Conservation (phyloP, 768 basidiomycete genomes). For the button mushroom (Agaricus bisporus) region DNA sequence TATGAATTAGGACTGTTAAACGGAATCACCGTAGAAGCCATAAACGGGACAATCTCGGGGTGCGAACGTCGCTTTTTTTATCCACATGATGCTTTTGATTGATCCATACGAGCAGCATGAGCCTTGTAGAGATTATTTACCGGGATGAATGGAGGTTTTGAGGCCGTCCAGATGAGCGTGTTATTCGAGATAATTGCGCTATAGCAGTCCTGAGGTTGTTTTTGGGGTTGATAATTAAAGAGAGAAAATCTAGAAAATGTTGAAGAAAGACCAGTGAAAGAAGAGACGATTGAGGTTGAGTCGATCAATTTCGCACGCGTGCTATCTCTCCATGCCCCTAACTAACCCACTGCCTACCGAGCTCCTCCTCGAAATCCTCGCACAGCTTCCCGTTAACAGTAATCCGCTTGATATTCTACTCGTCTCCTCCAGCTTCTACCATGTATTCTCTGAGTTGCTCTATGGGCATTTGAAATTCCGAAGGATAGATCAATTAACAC, state of each 20-base stretch:
- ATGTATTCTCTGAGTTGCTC: conserved; percentile 2
- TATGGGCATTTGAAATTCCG: conserved; percentile 6
- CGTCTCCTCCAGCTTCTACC: conserved; percentile 5
- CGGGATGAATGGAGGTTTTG: too few species aligned
- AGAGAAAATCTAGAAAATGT: too few species aligned
- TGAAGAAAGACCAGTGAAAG: too few species aligned
- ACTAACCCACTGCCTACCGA: conserved; percentile 4
- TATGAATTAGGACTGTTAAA: not conserved
- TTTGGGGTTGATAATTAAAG: too few species aligned
- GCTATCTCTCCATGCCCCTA: not conserved
- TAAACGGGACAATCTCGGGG: conserved; percentile 4
- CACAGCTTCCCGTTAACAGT: not conserved
- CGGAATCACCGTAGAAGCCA: not conserved
- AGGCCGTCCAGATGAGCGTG: too few species aligned
- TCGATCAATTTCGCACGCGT: not conserved
- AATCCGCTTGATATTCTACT: conserved; percentile 5
- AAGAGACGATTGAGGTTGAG: too few species aligned
- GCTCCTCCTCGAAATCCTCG: conserved; percentile 9
- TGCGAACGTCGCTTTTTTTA: not conserved
- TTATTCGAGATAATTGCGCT: too few species aligned
- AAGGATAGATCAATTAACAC: conserved; percentile 1
- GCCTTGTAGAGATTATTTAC: too few species aligned
- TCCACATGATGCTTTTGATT: conserved; percentile 3
- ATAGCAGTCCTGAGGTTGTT: too few species aligned
- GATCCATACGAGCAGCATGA: not conserved